phyloP scores from a whole-genome alignment of 257 asterid species.

The Nicotiana obtusifolia region DNA sequence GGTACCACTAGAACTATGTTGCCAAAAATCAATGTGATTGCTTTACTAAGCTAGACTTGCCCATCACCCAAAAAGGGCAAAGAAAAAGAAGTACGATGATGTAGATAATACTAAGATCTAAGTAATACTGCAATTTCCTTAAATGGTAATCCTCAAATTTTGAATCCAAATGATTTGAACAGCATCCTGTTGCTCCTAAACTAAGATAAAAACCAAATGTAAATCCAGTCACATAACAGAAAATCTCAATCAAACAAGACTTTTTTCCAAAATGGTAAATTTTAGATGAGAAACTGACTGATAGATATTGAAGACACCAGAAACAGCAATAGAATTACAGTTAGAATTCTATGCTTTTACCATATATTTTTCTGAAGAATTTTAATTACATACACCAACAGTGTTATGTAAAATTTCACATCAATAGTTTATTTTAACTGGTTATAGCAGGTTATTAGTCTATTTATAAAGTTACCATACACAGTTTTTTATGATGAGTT shows the following conservation, averaged over 20 bases:
- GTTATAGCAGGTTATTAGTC: too few relatives aligned
- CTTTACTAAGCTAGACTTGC: not conserved
- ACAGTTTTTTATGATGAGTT: too few relatives aligned
- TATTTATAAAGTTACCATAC: too few relatives aligned
- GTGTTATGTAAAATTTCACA: too few relatives aligned
- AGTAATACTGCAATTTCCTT: not conserved
- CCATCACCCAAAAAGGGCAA: not conserved
- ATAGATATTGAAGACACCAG: not conserved
- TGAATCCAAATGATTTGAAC: not conserved
- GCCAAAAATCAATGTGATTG: not conserved
- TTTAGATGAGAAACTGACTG: not conserved
- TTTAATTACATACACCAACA: too few relatives aligned
- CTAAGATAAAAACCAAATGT: not conserved
- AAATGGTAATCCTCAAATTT: not conserved
- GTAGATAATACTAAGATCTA: not conserved
- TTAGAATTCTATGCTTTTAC: not conserved
- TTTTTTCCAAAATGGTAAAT: not conserved
- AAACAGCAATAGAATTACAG: not conserved
- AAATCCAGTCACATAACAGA: not conserved
- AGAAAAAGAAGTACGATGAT: not conserved
- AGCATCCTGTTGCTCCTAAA: not conserved
- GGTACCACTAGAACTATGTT: not conserved
- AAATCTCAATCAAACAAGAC: not conserved
- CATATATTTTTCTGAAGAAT: not conserved
- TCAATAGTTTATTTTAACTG: too few relatives aligned